Conservation (phyloP, 345 rosid genomes). For the Ceriops tagal region DNA sequence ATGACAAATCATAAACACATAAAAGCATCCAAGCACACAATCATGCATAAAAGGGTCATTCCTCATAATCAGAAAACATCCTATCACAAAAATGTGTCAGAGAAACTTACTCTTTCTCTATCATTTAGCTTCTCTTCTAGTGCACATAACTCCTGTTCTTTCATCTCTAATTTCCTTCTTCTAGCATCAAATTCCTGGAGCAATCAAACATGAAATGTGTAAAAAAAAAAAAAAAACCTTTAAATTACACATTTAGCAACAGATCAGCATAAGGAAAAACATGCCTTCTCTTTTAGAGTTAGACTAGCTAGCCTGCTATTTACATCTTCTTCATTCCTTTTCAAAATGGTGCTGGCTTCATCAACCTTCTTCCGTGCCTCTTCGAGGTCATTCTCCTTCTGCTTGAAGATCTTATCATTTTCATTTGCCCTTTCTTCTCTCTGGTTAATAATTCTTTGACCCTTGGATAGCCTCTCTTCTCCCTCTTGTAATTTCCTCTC, state of each 20-base stretch:
- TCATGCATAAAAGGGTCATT: too few species aligned
- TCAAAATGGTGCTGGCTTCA: constrained; percentile 51
- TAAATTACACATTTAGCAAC: neutral
- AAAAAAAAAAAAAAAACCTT: neutral
- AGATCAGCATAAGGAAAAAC: constrained; percentile 14
- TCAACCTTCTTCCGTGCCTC: constrained; percentile 71
- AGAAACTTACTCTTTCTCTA: constrained; percentile 64
- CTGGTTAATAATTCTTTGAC: constrained; percentile 63
- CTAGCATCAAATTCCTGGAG: constrained; percentile 59
- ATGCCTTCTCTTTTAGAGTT: constrained; percentile 61
- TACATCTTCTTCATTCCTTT: constrained; percentile 66
- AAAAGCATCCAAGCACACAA: too few species aligned
- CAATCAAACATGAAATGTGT: neutral
- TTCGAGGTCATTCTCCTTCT: constrained; percentile 77
- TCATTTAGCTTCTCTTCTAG: constrained; percentile 74
- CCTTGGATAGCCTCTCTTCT: constrained; percentile 74
- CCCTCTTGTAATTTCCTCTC: constrained; percentile 79
- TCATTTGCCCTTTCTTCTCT: constrained; percentile 93
- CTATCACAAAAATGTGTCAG: too few species aligned
- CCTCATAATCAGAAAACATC: too few species aligned
- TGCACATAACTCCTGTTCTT: constrained; percentile 56
- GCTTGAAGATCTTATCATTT: constrained; percentile 58
- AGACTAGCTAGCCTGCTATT: constrained; percentile 55
- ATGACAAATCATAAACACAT: too few species aligned
- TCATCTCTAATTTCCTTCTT: constrained; percentile 55